phyloP scores from a whole-genome alignment of 176 grass and related monocot species.

The Triticum urartu region DNA sequence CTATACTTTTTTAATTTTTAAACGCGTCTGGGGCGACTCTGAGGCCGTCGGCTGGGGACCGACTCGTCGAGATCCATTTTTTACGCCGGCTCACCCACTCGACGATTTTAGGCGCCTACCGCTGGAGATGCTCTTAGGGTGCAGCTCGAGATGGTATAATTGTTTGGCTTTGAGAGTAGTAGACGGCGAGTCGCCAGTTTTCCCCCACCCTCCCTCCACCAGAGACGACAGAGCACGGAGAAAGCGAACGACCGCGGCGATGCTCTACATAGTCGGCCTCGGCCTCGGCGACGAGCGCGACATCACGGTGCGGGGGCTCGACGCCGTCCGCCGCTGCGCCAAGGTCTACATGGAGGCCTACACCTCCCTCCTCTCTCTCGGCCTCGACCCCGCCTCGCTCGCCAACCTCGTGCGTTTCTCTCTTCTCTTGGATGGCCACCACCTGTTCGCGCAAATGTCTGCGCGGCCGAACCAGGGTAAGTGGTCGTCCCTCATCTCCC shows the following conservation, averaged over 20 bases:
- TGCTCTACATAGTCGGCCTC: conserved; percentile 95
- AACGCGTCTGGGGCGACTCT: too few relatives aligned
- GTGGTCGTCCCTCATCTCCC: not conserved
- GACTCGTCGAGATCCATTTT: too few relatives aligned
- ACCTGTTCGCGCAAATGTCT: conserved; percentile 20
- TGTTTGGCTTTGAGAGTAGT: not conserved
- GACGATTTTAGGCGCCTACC: too few relatives aligned
- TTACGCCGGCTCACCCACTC: too few relatives aligned
- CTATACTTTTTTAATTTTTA: too few relatives aligned
- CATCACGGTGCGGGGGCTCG: conserved; percentile 85
- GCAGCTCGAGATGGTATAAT: too few relatives aligned
- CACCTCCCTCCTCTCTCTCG: conserved; percentile 89
- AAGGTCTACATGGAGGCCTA: conserved; percentile 94
- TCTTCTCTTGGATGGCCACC: not conserved
- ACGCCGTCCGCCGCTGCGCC: conserved; percentile 62
- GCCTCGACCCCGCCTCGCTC: conserved; percentile 70
- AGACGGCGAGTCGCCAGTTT: not conserved
- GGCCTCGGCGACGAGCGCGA: conserved; percentile 86
- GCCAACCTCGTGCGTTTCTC: conserved; percentile 51
- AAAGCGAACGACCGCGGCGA: conserved; percentile 8
- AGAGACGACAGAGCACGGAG: not conserved
- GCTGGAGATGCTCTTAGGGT: too few relatives aligned
- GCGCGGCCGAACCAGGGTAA: not conserved
- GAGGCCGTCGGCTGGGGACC: too few relatives aligned
- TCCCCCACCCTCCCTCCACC: not conserved